Evolutionary conservation across 2,329 filamentous ascomycete genomes (phyloP).

Genomic region (Exserohilum rostratum): DNA sequence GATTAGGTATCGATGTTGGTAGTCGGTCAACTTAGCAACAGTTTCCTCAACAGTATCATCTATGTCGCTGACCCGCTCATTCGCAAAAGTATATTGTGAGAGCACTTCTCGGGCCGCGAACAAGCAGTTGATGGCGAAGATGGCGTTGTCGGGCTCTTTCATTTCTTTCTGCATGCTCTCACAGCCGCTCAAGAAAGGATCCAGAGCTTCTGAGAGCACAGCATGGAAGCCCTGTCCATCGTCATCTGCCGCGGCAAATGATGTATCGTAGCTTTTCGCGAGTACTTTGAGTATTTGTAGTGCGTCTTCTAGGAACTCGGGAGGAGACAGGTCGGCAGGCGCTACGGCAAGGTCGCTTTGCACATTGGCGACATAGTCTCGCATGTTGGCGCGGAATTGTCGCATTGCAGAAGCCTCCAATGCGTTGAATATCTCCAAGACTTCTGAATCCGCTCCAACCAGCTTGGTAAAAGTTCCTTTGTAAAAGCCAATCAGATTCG

Average conservation of each 20-base stretch:
- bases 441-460: constrained; percentile 69
- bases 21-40: constrained; percentile 64
- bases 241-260: constrained; percentile 63
- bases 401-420: constrained; percentile 78
- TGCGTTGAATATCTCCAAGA: constrained; percentile 71
- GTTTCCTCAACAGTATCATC: constrained; percentile 62
- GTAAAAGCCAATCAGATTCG: constrained; percentile 90
- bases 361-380: constrained; percentile 77
- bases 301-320: constrained; percentile 80
- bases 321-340: constrained; percentile 75
- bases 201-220: constrained; percentile 78
- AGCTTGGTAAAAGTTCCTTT: constrained; percentile 81
- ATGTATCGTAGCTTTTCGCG: constrained; percentile 86
- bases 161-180: constrained; percentile 70
- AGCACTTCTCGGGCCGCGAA: constrained; percentile 64
- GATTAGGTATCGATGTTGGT: constrained; percentile 76
- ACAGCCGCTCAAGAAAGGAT: constrained; percentile 82
- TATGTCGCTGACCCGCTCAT: constrained; percentile 61
- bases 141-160: constrained; percentile 63
- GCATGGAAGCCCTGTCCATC: constrained; percentile 73
- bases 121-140: constrained; percentile 77
- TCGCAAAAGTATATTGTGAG: constrained; percentile 68
- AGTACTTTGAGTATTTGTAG: constrained; percentile 78
- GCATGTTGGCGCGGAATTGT: constrained; percentile 81
- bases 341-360: constrained; percentile 74